Evolutionary conservation across 2,329 filamentous ascomycete genomes (phyloP).

Genomic region (Lanzia echinophila): DNA sequence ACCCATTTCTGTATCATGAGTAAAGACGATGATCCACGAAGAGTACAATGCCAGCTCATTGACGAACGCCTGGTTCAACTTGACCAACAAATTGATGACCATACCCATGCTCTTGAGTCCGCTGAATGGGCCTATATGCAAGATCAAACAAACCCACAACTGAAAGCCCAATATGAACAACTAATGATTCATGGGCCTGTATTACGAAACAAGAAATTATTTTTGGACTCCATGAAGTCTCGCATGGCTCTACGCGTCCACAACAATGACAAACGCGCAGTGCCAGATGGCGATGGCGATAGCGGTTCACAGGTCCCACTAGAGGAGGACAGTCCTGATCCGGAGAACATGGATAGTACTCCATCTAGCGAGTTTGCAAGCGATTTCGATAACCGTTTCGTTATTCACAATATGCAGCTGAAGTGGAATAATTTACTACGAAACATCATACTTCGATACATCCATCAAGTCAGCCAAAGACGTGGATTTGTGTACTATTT

Average conservation of each 20-base stretch:
- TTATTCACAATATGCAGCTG: conserved; percentile 93
- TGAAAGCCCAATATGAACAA: conserved; percentile 54
- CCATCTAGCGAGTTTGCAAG: conserved; percentile 76
- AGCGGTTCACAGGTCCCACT: conserved; percentile 28
- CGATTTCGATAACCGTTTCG: conserved; percentile 97
- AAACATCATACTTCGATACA: conserved; percentile 95
- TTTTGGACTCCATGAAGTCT: conserved; percentile 48
- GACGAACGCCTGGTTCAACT: conserved; percentile 73
- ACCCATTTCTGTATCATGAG: conserved; percentile 97
- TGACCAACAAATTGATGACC: conserved; percentile 68
- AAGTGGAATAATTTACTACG: conserved; percentile 97
- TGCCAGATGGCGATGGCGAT: conserved; percentile 29
- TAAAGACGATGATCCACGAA: conserved; percentile 77
- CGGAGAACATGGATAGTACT: conserved; percentile 50
- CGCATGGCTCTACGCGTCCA: conserved; percentile 29
- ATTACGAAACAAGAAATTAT: conserved; percentile 50
- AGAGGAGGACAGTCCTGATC: conserved; percentile 35
- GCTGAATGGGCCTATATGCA: conserved; percentile 61
- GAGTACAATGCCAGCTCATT: conserved; percentile 82
- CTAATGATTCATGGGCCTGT: conserved; percentile 49
- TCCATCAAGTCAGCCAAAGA: conserved; percentile 92
- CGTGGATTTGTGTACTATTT: conserved; percentile 97
- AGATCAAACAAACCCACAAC: conserved; percentile 43
- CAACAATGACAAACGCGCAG: conserved; percentile 21
- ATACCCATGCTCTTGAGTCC: conserved; percentile 66